These are phyloP conservation scores for Lipomyces lipofer DNA, from an alignment of 805 yeast species.

Conservation along the genomic window DNA sequence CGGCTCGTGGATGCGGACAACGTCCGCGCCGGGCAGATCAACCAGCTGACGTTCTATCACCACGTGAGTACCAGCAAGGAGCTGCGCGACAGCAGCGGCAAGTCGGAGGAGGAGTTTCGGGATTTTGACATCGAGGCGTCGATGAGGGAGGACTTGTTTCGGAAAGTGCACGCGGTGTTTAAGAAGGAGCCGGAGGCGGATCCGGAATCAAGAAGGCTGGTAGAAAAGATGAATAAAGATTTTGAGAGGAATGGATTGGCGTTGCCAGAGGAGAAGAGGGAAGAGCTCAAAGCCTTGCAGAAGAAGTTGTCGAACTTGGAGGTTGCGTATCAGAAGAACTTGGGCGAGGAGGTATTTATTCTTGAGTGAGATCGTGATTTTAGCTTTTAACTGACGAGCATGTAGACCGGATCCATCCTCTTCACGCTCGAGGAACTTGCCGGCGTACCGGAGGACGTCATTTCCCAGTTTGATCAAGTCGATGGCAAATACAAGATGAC, in stretches of 20 bases:
- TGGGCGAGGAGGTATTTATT: constrained; percentile 34
- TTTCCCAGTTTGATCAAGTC: constrained; percentile 58
- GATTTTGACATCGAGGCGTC: constrained; percentile 63
- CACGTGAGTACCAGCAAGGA: constrained; percentile 65
- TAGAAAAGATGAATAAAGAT: constrained; percentile 57
- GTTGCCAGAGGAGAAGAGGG: constrained; percentile 55
- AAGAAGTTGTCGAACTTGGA: constrained; percentile 59
- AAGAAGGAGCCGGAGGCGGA: constrained; percentile 43
- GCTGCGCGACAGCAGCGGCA: constrained; percentile 69
- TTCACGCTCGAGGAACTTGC: constrained; percentile 66
- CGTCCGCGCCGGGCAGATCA: constrained; percentile 46
- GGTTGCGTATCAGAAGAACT: constrained; percentile 60
- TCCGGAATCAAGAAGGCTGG: constrained; percentile 56
- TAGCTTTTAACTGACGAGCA: too few species aligned
- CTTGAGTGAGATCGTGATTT: neutral
- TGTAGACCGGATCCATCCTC: constrained; percentile 50
- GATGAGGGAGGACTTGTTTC: constrained; percentile 65
- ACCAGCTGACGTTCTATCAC: constrained; percentile 66
- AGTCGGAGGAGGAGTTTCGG: constrained; percentile 52
- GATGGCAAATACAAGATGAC: constrained; percentile 60
- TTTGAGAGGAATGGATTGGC: constrained; percentile 71
- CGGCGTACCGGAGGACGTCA: constrained; percentile 69
- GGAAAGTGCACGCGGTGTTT: constrained; percentile 56
- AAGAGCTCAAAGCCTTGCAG: constrained; percentile 57
- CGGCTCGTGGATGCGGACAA: constrained; percentile 58